Percentiles rank a stretch among this genome's conserved stretches.
phyloP scores from a whole-genome alignment of 1,284 basidiomycete genomes.

The Irpex sp. region DNA sequence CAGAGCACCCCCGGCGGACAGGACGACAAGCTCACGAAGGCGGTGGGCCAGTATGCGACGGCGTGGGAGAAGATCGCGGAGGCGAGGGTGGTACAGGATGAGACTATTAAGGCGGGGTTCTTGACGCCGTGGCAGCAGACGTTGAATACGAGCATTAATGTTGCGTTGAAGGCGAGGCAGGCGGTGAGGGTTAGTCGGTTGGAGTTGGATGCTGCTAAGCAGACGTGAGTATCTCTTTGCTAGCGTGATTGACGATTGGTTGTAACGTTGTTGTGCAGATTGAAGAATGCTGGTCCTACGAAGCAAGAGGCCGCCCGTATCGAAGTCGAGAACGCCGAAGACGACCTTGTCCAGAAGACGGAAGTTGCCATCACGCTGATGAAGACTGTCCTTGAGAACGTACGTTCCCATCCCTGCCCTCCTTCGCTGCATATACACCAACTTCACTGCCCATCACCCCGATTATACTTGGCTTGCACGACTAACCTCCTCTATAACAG shows the following conservation, averaged over 20 bases:
- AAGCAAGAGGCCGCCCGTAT: slow-evolving; percentile 87
- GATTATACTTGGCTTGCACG: background rate
- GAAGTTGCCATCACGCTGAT: slow-evolving; percentile 97
- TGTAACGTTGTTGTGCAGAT: slow-evolving; percentile 32
- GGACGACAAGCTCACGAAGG: slow-evolving; percentile 71
- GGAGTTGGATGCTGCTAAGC: slow-evolving; percentile 60
- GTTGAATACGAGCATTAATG: slow-evolving; percentile 73
- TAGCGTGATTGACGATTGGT: background rate
- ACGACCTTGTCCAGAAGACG: slow-evolving; percentile 94
- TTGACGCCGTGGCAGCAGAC: slow-evolving; percentile 92
- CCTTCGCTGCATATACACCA: no score
- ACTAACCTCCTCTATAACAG: slow-evolving; percentile 33
- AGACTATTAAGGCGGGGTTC: slow-evolving; percentile 70
- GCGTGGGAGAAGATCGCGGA: slow-evolving; percentile 89
- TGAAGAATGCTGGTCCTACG: slow-evolving; percentile 72
- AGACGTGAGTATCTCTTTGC: slow-evolving; percentile 36
- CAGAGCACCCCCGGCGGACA: slow-evolving; percentile 40
- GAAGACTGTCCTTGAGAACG: slow-evolving; percentile 97
- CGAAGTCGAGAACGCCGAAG: slow-evolving; percentile 93
- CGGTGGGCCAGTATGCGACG: slow-evolving; percentile 75
- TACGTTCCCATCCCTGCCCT: slow-evolving; percentile 34
- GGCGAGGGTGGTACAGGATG: slow-evolving; percentile 84
- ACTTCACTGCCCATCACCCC: no score
- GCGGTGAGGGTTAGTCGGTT: slow-evolving; percentile 81
- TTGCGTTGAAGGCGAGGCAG: slow-evolving; percentile 88